Conservation (phyloP, 495 filamentous ascomycete genomes). For the Darksidea phi region DNA sequence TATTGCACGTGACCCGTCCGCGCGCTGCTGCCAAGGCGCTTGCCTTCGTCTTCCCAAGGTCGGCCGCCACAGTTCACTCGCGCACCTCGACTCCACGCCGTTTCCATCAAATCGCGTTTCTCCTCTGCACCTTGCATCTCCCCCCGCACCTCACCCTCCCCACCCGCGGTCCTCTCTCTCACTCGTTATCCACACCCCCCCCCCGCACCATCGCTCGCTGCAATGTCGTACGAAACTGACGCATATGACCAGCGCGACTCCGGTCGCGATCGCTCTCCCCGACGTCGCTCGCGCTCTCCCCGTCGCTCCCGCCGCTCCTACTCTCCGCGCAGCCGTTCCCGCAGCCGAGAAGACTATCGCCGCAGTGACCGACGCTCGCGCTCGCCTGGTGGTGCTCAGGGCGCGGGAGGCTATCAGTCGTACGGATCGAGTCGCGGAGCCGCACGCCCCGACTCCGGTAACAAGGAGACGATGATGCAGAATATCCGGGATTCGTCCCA, state of each 20-base stretch:
- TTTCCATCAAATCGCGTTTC: slow-evolving; percentile 1
- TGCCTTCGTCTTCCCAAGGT: not conserved
- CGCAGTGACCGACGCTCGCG: slow-evolving; percentile 75
- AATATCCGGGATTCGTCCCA: slow-evolving; percentile 89
- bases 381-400: slow-evolving; percentile 74
- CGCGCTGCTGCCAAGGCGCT: slow-evolving; percentile 12
- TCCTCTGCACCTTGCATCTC: not conserved
- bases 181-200: too few species aligned
- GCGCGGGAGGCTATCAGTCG: slow-evolving; percentile 61
- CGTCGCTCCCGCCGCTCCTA: slow-evolving; percentile 80
- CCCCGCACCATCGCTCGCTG: not conserved
- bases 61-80: not conserved
- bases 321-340: slow-evolving; percentile 88
- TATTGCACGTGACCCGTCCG: slow-evolving; percentile 11
- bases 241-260: slow-evolving; percentile 67
- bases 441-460: slow-evolving; percentile 77
- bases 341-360: slow-evolving; percentile 85
- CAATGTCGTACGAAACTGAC: slow-evolving; percentile 35
- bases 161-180: slow-evolving; percentile 3
- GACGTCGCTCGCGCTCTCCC: slow-evolving; percentile 79
- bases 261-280: slow-evolving; percentile 79
- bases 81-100: not conserved
- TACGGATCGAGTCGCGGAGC: slow-evolving; percentile 61
- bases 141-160: slow-evolving; percentile 1
- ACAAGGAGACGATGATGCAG: slow-evolving; percentile 94